phyloP scores from a whole-genome alignment of 352 stramenopile genomes.

The Phytopythium oedochilum region DNA sequence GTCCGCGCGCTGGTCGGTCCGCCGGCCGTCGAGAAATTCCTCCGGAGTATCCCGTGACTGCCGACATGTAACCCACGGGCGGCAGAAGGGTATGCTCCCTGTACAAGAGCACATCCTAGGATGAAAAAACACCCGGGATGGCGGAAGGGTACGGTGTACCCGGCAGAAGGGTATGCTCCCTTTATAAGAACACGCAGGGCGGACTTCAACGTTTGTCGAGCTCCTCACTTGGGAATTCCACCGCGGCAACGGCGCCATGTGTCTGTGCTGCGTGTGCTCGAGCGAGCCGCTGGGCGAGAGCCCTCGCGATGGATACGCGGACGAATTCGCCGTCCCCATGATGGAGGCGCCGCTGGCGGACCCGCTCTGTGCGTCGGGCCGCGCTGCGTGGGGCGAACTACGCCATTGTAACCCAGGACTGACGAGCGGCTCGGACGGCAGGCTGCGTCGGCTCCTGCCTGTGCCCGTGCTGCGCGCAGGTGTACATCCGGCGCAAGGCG shows the following conservation, averaged over 20 bases:
- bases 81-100: background rate
- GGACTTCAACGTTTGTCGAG: constrained; percentile 5
- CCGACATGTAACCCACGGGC: no score
- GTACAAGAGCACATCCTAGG: background rate
- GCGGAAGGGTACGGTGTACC: background rate
- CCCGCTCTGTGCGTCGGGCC: constrained; percentile 63
- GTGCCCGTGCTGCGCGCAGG: constrained; percentile 87
- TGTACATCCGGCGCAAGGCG: constrained; percentile 88
- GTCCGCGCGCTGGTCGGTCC: no score
- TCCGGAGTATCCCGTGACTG: no score
- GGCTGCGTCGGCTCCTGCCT: constrained; percentile 69
- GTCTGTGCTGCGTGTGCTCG: constrained; percentile 65
- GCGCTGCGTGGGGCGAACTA: background rate
- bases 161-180: background rate
- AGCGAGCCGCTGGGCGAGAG: constrained; percentile 62
- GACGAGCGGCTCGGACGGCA: constrained; percentile 7
- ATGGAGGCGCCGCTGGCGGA: constrained; percentile 81
- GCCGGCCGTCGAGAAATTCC: no score
- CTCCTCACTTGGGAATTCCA: no score
- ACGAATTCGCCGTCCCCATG: constrained; percentile 84
- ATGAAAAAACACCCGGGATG: no score
- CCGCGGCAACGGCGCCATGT: background rate
- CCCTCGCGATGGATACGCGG: constrained; percentile 59
- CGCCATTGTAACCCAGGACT: background rate
- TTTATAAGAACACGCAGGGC: background rate